Evolutionary conservation across 108 stramenopile species (phyloP).

Genomic region (Stephanodiscus triporus): DNA sequence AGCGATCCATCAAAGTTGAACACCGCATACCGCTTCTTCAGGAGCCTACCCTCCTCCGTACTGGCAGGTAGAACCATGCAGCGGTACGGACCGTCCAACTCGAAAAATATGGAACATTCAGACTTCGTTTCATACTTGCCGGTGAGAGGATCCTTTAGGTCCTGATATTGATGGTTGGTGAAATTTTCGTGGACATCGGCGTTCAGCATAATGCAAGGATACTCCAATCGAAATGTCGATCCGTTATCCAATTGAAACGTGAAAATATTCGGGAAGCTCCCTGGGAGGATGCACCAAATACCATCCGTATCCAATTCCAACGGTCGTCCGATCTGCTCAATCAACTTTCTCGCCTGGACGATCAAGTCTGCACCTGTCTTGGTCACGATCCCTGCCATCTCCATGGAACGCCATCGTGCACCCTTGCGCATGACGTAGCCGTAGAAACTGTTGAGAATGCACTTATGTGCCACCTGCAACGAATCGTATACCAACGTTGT

Average conservation of each 20-base stretch:
- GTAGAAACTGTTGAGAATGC: constrained; percentile 97
- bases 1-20: constrained; percentile 98
- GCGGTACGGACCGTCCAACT: constrained; percentile 99
- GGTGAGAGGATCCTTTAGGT: constrained; percentile 78
- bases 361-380: constrained; percentile 98
- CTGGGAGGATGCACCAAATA: constrained; percentile 99
- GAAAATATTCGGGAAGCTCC: constrained; percentile 95
- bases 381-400: constrained; percentile 99
- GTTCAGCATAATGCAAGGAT: constrained; percentile 99
- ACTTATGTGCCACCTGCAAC: constrained; percentile 99
- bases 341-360: constrained; percentile 93
- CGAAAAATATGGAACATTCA: constrained; percentile 99
- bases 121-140: constrained; percentile 90
- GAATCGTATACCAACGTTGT: constrained; percentile 95
- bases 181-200: constrained; percentile 98
- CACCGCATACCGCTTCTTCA: constrained; percentile 99
- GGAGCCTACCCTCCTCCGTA: constrained; percentile 97
- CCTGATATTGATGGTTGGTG: constrained; percentile 99
- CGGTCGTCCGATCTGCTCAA: constrained; percentile 98
- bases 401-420: constrained; percentile 99
- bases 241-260: constrained; percentile 81
- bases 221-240: constrained; percentile 84
- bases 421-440: constrained; percentile 99
- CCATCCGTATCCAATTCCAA: constrained; percentile 99
- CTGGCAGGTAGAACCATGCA: constrained; percentile 98